Conservation (phyloP, 805 yeast genomes). For the Martiniozyma abietophila region DNA sequence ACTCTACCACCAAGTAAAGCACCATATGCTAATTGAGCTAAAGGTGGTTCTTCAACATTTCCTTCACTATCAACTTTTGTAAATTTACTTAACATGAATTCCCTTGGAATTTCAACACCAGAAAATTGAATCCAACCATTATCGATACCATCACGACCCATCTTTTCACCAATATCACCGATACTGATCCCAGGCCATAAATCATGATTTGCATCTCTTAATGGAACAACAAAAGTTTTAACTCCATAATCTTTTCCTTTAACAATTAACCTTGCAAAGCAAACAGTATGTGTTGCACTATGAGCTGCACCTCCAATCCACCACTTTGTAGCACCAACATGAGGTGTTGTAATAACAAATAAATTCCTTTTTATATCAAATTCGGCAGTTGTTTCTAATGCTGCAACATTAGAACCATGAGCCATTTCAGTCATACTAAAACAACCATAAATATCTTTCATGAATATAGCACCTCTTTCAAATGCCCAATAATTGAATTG, state of each 20-base stretch:
- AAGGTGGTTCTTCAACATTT: conserved; percentile 66
- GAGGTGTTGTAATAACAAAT: conserved; percentile 77
- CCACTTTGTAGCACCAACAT: conserved; percentile 92
- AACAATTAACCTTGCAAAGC: conserved; percentile 75
- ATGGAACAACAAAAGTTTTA: conserved; percentile 83
- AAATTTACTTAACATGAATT: conserved; percentile 73
- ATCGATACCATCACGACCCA: conserved; percentile 95
- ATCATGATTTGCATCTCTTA: conserved; percentile 67
- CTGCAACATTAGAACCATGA: conserved; percentile 93
- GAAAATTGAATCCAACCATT: conserved; percentile 95
- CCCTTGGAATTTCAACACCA: conserved; percentile 74
- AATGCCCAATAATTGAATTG: conserved; percentile 80
- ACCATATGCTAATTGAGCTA: conserved; percentile 82
- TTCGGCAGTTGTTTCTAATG: conserved; percentile 85
- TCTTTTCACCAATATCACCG: conserved; percentile 91
- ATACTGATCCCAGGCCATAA: conserved; percentile 70
- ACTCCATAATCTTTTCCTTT: conserved; percentile 86
- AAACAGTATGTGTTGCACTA: conserved; percentile 81
- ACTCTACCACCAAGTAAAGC: conserved; percentile 87
- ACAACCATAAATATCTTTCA: conserved; percentile 71
- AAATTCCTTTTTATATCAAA: conserved; percentile 57
- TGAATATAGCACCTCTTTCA: conserved; percentile 50
- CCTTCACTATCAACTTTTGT: conserved; percentile 62
- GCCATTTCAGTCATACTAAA: conserved; percentile 91
- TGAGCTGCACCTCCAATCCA: conserved; percentile 99